Conservation (phyloP, 1,284 basidiomycete genomes). For the Ganoderma boninense region DNA sequence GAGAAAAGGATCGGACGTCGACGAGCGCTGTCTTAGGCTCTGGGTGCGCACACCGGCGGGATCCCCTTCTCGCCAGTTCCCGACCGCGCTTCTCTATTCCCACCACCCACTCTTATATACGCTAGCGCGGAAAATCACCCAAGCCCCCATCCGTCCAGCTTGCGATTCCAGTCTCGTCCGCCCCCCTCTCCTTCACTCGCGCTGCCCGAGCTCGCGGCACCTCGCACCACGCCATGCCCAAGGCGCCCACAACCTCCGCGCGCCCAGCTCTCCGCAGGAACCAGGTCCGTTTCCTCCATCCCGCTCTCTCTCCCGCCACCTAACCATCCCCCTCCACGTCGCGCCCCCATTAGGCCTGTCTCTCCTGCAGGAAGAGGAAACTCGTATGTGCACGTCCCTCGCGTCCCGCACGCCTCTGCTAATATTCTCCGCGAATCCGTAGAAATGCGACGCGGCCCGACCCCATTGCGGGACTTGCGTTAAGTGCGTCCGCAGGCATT, state of each 20-base stretch:
- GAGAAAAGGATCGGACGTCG: background rate
- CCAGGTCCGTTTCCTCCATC: constrained; percentile 55
- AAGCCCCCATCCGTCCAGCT: constrained; percentile 21
- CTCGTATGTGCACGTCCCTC: constrained; percentile 57
- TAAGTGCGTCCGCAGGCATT: constrained; percentile 59
- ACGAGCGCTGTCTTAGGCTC: constrained; percentile 12
- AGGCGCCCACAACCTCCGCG: constrained; percentile 50
- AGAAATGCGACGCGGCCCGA: constrained; percentile 87
- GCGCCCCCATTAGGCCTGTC: constrained; percentile 69
- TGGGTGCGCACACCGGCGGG: constrained; percentile 27
- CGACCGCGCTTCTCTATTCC: constrained; percentile 30
- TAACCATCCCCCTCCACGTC: constrained; percentile 7
- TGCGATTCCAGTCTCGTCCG: background rate
- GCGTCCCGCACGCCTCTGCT: constrained; percentile 20
- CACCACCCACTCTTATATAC: constrained; percentile 32
- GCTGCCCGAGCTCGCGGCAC: background rate
- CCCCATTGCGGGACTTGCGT: constrained; percentile 85
- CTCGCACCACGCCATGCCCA: constrained; percentile 64
- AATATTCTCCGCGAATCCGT: constrained; percentile 7
- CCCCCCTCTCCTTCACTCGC: background rate
- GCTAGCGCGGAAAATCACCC: constrained; percentile 21
- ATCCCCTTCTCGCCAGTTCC: constrained; percentile 27
- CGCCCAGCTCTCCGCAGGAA: constrained; percentile 80
- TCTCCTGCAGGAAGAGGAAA: constrained; percentile 82
- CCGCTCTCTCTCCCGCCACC: constrained; percentile 16